These are phyloP conservation scores for Fagus sylvatica DNA, from an alignment of 306 rosid species.

Conservation along the genomic window DNA sequence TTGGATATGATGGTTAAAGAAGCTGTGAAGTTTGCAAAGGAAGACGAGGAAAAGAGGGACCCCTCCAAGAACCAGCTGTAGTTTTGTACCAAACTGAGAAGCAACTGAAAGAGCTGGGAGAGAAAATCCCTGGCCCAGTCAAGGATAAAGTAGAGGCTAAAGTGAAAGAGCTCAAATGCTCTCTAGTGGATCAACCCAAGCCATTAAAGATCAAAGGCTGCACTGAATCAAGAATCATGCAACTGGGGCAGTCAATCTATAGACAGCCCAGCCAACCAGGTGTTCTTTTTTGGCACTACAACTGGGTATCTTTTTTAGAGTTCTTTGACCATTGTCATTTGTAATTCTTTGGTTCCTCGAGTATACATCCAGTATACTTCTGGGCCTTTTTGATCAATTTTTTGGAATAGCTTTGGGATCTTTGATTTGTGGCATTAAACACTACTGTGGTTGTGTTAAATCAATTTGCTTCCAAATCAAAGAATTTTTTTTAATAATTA, in stretches of 20 bases:
- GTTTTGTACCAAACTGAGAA: slow-evolving; percentile 88
- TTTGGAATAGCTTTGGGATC: too few species aligned
- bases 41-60: slow-evolving; percentile 91
- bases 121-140: slow-evolving; percentile 73
- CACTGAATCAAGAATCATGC: slow-evolving; percentile 93
- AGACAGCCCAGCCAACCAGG: too few species aligned
- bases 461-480: too few species aligned
- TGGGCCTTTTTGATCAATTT: too few species aligned
- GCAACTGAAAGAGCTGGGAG: slow-evolving; percentile 86
- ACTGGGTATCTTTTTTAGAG: too few species aligned
- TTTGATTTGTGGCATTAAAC: too few species aligned
- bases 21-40: slow-evolving; percentile 71
- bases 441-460: too few species aligned
- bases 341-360: too few species aligned
- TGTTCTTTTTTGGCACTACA: too few species aligned
- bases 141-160: slow-evolving; percentile 89
- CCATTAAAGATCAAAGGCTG: slow-evolving; percentile 78
- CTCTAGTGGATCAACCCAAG: slow-evolving; percentile 66
- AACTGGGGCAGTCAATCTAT: slow-evolving; percentile 66
- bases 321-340: too few species aligned
- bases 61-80: slow-evolving; percentile 88
- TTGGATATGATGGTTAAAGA: slow-evolving; percentile 79
- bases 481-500: too few species aligned
- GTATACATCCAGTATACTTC: too few species aligned
- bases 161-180: slow-evolving; percentile 76